A percentile compares a stretch with the other conserved stretches of the same genome.
Conservation (phyloP, 2,329 filamentous ascomycete species). For the Cladosporium austrohemisphaericum region DNA sequence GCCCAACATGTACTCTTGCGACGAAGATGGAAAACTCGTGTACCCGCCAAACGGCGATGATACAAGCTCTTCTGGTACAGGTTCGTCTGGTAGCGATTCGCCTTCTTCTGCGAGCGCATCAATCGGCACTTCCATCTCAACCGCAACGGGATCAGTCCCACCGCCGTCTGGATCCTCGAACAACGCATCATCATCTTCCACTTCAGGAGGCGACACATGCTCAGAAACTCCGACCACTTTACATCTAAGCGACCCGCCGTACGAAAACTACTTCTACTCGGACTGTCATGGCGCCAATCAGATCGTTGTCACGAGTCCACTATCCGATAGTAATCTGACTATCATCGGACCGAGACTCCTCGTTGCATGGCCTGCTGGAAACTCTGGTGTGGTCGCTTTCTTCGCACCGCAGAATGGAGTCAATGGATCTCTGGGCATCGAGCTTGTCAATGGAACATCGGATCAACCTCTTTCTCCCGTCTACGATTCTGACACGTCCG, state of each 20-base stretch:
- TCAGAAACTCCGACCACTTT: slow-evolving; percentile 35
- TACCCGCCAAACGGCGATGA: slow-evolving; percentile 25
- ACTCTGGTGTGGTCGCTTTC: slow-evolving; percentile 57
- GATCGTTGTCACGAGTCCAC: slow-evolving; percentile 58
- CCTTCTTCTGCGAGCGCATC: background rate
- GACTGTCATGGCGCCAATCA: slow-evolving; percentile 59
- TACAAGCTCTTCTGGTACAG: slow-evolving; percentile 4
- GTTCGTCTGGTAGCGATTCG: background rate
- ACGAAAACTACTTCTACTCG: slow-evolving; percentile 64
- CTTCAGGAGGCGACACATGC: slow-evolving; percentile 21
- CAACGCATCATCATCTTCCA: background rate
- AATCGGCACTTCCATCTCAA: background rate
- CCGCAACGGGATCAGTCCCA: background rate
- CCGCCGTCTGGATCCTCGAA: background rate
- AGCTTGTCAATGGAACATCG: slow-evolving; percentile 49
- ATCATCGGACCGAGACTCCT: slow-evolving; percentile 56
- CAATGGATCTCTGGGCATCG: slow-evolving; percentile 53
- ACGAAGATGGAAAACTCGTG: slow-evolving; percentile 23
- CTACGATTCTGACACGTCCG: slow-evolving; percentile 31
- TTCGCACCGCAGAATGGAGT: slow-evolving; percentile 53
- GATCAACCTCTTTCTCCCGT: slow-evolving; percentile 48
- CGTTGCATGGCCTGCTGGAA: slow-evolving; percentile 61
- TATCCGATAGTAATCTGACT: slow-evolving; percentile 50
- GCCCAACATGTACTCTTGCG: slow-evolving; percentile 30
- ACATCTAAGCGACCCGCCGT: slow-evolving; percentile 54